Evolutionary conservation across 1,284 basidiomycete species (phyloP).

Genomic region (Testicularia cyperi): DNA sequence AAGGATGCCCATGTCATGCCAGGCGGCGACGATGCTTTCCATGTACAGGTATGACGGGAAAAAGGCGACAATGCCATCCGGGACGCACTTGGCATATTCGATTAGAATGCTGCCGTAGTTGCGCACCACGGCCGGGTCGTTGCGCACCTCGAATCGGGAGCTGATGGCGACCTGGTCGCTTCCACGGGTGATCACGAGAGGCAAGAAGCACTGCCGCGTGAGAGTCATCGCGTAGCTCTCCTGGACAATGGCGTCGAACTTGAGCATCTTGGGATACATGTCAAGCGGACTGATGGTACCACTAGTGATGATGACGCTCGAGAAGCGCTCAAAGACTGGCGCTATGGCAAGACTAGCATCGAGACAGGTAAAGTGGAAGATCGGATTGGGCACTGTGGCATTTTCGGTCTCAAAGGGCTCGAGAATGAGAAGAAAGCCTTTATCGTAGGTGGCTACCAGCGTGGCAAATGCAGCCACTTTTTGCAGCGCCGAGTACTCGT

Average conservation of each 20-base stretch:
- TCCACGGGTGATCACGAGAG: conserved; percentile 95
- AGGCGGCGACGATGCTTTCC: conserved; percentile 98
- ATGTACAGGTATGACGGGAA: conserved; percentile 99
- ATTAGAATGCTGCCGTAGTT: conserved; percentile 98
- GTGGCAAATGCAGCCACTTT: conserved; percentile 97
- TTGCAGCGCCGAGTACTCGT: conserved; percentile 87
- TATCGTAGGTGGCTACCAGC: conserved; percentile 95
- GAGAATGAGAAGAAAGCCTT: conserved; percentile 93
- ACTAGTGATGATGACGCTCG: conserved; percentile 96
- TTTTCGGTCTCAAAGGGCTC: conserved; percentile 99
- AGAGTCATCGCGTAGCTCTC: conserved; percentile 98
- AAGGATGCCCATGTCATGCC: conserved; percentile 99
- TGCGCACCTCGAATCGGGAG: conserved; percentile 98
- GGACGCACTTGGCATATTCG: conserved; percentile 95
- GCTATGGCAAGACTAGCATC: conserved; percentile 97
- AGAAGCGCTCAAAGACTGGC: conserved; percentile 97
- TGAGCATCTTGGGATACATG: conserved; percentile 99
- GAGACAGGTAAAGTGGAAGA: conserved; percentile 97
- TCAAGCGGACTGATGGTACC: conserved; percentile 97
- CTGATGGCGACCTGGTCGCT: conserved; percentile 98
- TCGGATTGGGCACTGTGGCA: conserved; percentile 96
- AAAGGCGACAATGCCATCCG: conserved; percentile 99
- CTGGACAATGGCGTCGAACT: conserved; percentile 94
- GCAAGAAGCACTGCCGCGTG: conserved; percentile 92
- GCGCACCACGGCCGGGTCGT: conserved; percentile 96